Evolutionary conservation across 2,329 filamentous ascomycete genomes (phyloP).

Genomic region (Ophiosphaerella herpotricha): DNA sequence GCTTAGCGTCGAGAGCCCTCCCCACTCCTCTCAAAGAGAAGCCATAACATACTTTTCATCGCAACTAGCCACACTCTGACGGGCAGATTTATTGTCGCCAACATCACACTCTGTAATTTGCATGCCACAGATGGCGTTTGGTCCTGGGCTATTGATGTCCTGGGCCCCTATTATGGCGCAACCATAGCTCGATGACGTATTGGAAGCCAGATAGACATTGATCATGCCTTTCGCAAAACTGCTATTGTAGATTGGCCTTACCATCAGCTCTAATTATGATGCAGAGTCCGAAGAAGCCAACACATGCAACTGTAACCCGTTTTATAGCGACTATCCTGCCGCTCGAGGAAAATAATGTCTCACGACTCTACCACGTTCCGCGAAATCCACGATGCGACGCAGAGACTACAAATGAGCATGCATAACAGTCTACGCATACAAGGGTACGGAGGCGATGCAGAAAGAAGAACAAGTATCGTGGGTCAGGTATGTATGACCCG

Average conservation of each 20-base stretch:
- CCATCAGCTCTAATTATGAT: constrained; percentile 11
- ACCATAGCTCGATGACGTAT: constrained; percentile 25
- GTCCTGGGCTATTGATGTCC: too few relatives aligned
- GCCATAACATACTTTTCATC: not conserved
- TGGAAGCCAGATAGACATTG: constrained; percentile 1
- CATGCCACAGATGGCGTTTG: too few relatives aligned
- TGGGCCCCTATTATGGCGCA: too few relatives aligned
- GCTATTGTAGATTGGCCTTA: constrained; percentile 1
- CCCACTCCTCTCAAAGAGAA: not conserved
- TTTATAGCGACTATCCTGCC: constrained; percentile 39
- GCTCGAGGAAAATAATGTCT: constrained; percentile 37
- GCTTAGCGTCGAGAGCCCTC: not conserved
- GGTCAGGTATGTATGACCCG: constrained; percentile 20
- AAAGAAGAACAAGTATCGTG: constrained; percentile 46
- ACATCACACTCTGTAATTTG: too few relatives aligned
- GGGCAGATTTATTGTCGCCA: too few relatives aligned
- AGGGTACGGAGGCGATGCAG: constrained; percentile 47
- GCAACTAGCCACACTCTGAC: not conserved
- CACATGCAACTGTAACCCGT: constrained; percentile 31
- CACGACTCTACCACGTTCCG: constrained; percentile 41
- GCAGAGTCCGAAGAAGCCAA: constrained; percentile 28
- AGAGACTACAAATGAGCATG: constrained; percentile 36
- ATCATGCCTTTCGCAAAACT: not conserved
- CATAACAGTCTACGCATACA: constrained; percentile 37
- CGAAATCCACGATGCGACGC: constrained; percentile 31